Base-by-base conservation (phyloP, 179 eudicot genomes). In the Pouteria campechiana region DNA sequence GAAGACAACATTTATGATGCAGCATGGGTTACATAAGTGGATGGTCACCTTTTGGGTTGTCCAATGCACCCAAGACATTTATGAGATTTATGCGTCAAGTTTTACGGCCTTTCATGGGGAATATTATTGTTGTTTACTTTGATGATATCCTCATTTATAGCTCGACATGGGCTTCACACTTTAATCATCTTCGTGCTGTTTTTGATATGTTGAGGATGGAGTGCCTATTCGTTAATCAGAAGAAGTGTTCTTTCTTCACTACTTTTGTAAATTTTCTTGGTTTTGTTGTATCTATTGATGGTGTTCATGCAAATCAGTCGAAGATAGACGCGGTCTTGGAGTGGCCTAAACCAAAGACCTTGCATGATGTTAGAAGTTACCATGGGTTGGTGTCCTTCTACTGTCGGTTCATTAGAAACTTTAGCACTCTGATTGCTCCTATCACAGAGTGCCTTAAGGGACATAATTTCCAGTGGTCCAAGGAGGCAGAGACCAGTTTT, bases 321-420 rank as follows among this genome's bases (percentile, higher is more conserved):
- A n/a, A n/a, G n/a, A n/a, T n/a, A n/a, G n/a, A n/a, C n/a, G n/a
- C n/a, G n/a, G n/a, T n/a, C n/a, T n/a, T n/a, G n/a, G n/a, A n/a
- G n/a, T n/a, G n/a, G n/a, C n/a, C n/a, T n/a, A n/a, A n/a, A n/a
- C n/a, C n/a, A n/a, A n/a, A n/a, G n/a, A n/a, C n/a, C n/a, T n/a
- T n/a, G n/a, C n/a, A n/a, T n/a, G n/a, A n/a, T n/a, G n/a, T n/a
- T n/a, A n/a, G n/a, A 12, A 52, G 47, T 5, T 52, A 30, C 31
- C 48, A 52, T 31, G 39, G 39, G 3, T 31, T 52, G n/a, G 40
- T 31, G 8, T 31, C 48, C 4, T 52, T 41, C 18, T 52, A 13
- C 31, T 20, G 39, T 9, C 0, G 22, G 5, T 52, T 52, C 24
- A 22, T 52, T 17, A 37, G 17, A 11, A n/a, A 6, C 0, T 47